Conservation (phyloP, 1,284 basidiomycete species). For the Tylopilus orsonianus region DNA sequence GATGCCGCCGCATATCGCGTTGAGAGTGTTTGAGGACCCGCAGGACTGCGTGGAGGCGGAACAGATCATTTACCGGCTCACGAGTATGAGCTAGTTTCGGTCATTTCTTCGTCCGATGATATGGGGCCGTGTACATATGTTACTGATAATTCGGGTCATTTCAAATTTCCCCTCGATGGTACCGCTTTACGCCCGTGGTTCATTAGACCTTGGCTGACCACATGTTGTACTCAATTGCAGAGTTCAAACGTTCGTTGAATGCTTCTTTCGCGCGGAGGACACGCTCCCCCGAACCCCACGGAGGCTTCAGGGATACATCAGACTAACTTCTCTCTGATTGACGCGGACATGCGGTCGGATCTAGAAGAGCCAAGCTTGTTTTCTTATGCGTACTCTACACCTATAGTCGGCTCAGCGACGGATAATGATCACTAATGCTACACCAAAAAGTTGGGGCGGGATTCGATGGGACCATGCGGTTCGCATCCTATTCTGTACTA, state of each 20-base stretch:
- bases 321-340: background rate
- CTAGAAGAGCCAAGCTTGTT: constrained; percentile 1
- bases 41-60: constrained; percentile 63
- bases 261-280: background rate
- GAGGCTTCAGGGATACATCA: background rate
- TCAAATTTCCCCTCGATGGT: background rate
- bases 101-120: background rate
- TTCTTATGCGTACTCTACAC: constrained; percentile 8
- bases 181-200: background rate
- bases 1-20: constrained; percentile 52
- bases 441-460: constrained; percentile 4
- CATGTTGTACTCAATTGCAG: background rate
- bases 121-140: constrained; percentile 1
- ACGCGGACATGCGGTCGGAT: background rate
- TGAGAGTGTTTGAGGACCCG: constrained; percentile 67
- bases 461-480: too few species aligned
- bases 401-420: background rate
- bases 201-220: background rate
- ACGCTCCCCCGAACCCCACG: constrained; percentile 1
- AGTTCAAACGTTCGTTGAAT: background rate
- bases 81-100: background rate
- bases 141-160: background rate
- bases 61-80: constrained; percentile 32
- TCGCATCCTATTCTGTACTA: background rate
- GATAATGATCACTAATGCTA: constrained; percentile 8